phyloP scores from a whole-genome alignment of 2,329 filamentous ascomycete species.

The Thelonectria olida region DNA sequence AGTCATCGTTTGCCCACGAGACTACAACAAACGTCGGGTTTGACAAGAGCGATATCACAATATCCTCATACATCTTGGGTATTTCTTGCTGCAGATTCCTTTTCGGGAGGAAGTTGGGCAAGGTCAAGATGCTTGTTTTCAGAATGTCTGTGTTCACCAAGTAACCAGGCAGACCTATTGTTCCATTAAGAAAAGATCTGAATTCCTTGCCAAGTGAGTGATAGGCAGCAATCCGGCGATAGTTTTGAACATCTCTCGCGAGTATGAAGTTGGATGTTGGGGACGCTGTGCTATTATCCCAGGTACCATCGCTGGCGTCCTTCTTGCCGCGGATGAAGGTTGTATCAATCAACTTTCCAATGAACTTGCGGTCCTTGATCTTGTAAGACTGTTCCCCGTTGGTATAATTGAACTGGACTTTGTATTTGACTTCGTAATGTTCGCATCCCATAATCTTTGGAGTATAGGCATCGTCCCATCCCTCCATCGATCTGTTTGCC shows the following conservation, averaged over 20 bases:
- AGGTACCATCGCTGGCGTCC: too few species aligned
- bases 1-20: neutral
- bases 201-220: neutral
- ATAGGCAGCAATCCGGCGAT: neutral
- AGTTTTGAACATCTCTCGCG: neutral
- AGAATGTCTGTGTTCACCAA: neutral
- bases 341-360: too few species aligned
- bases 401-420: too few species aligned
- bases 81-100: neutral
- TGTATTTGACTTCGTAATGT: too few species aligned
- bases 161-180: neutral
- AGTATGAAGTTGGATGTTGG: neutral
- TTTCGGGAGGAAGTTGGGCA: neutral
- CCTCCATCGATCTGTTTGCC: too few species aligned
- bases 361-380: too few species aligned
- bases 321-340: too few species aligned
- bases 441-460: too few species aligned
- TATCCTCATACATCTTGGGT: neutral
- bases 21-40: neutral
- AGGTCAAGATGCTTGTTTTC: neutral
- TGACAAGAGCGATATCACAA: neutral
- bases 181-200: neutral
- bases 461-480: too few species aligned
- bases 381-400: too few species aligned
- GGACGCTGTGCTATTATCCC: neutral